phyloP scores from a whole-genome alignment of 495 filamentous ascomycete genomes.

The Chaetomidium leptoderma region DNA sequence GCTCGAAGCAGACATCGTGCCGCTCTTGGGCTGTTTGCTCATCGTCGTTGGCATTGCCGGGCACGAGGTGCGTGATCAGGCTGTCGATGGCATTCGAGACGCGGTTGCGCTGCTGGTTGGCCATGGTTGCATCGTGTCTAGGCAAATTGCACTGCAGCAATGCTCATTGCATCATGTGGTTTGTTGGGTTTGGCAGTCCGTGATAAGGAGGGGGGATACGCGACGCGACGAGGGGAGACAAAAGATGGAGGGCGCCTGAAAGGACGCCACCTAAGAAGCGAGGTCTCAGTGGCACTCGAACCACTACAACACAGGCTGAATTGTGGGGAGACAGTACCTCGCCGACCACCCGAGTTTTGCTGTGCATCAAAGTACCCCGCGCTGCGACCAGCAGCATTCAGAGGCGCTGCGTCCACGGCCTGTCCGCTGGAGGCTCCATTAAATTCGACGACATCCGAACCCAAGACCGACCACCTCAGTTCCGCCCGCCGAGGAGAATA shows the following conservation, averaged over 20 bases:
- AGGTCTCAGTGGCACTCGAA: background rate
- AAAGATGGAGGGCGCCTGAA: background rate
- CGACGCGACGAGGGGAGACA: slow-evolving; percentile 22
- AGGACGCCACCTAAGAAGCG: slow-evolving; percentile 18
- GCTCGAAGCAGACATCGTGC: slow-evolving; percentile 49
- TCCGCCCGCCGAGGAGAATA: slow-evolving; percentile 14
- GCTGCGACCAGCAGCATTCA: background rate
- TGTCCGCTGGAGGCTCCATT: slow-evolving; percentile 20
- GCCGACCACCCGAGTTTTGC: background rate
- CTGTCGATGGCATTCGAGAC: slow-evolving; percentile 53
- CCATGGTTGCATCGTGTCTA: slow-evolving; percentile 30
- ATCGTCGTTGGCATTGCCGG: slow-evolving; percentile 46
- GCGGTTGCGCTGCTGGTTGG: slow-evolving; percentile 42
- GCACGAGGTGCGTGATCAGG: slow-evolving; percentile 52
- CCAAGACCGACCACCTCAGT: slow-evolving; percentile 21
- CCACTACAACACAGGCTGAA: background rate
- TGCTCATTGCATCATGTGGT: slow-evolving; percentile 9
- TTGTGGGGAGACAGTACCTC: slow-evolving; percentile 9
- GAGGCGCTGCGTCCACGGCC: background rate
- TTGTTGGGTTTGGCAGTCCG: background rate
- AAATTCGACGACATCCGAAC: slow-evolving; percentile 31
- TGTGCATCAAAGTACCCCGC: slow-evolving; percentile 5
- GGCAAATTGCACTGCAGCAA: background rate
- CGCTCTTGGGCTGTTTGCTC: slow-evolving; percentile 48
- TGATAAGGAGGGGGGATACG: slow-evolving; percentile 16